Evolutionary conservation across 2,329 filamentous ascomycete genomes (phyloP), one percentile per base, ranked within the genome.

Genomic region (Paracoccidioides lutzii): DNA sequence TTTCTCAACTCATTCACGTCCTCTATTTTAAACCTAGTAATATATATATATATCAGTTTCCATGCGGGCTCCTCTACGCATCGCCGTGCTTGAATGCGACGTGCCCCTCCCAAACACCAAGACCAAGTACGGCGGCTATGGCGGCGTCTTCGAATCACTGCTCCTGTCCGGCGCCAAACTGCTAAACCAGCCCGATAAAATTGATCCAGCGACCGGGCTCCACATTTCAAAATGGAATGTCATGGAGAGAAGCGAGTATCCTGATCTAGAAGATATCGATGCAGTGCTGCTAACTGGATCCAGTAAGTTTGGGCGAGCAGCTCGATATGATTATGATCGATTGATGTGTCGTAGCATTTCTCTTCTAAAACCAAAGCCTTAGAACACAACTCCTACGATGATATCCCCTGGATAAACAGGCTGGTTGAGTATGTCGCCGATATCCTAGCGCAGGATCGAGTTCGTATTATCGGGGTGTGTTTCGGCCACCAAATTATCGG

Each of bases 61-160:
- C 43, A 73, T 73, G 70, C 63, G 59, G 45, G 57, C 64, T 14
- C 80, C 81, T 35, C 73, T 91, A 62, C 85, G 87, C 55, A 85
- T 96, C 71, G 90, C 90, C 49, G 80, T 97, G 63, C 83, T 97
- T 62, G 88, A 95, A 76, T 85, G 87, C 75, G 91, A 95, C 72
- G 87, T 81, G 1, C 89, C 89, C 1, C 76, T 86, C 52, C 79
- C 82, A 1, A 71, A 78, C 45, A 81, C 85, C 41, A 74, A 80
- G 55, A 77, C 77, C 55, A 81, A 81, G 64, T 90, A 86, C 70
- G 81, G 82, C 53, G 78, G 78, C 58, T 96, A 95, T 72, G 81
- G 82, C 59, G 84, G 82, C 59, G 79, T 88, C 58, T 88, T 89
- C 71, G 77, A 73, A 15, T 66, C 77, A 40, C 77, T 88, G 8